Base-by-base conservation (phyloP, 169 alveolate species). In the Cryptosporidium sp. region DNA sequence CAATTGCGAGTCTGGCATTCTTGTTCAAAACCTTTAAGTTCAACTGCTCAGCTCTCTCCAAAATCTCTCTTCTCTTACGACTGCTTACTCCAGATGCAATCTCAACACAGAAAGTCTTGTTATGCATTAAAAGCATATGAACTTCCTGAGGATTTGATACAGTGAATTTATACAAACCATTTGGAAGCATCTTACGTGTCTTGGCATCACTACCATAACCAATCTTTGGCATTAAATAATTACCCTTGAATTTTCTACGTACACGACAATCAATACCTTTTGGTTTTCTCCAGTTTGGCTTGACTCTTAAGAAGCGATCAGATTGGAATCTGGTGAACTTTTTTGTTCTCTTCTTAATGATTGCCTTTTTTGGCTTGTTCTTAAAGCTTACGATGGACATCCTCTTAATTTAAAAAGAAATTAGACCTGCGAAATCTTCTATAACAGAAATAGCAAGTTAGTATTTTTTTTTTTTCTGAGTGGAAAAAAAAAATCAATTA, bases 201-300 rank as follows among this genome's bases (percentile, higher is more conserved):
- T 93, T 95, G 94, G 97, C 96, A 95, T 96, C 96, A 69, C 99
- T 96, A 61, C 99, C 99, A 91, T 97, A 98, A 48, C 99, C 99
- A 91, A 98, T 96, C 94, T 95, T 97, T 86, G 99, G 99, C 95
- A 95, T 95, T 52, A 94, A 93, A 85, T 94, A 96, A 73, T 97
- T 95, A 85, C 99, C 99, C 94, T 95, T 96, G 96, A 96, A 98
- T 91, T 97, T 95, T 72, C 99, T 95, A 86, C 99, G 97, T 56
- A 96, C 99, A 70, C 99, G 96, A 69, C 97, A 95, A 91, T 97
- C 99, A 68, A 97, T 97, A 94, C 99, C 99, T 94, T 96, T 96
- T 73, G 99, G 99, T 94, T 97, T 97, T 93, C 99, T 96, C 99
- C 99, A 98, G 92, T 95, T 92, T 86, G 96, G 98, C 87, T 93